Conservation (phyloP, 2,329 filamentous ascomycete genomes). For the Fusarium chaquense region DNA sequence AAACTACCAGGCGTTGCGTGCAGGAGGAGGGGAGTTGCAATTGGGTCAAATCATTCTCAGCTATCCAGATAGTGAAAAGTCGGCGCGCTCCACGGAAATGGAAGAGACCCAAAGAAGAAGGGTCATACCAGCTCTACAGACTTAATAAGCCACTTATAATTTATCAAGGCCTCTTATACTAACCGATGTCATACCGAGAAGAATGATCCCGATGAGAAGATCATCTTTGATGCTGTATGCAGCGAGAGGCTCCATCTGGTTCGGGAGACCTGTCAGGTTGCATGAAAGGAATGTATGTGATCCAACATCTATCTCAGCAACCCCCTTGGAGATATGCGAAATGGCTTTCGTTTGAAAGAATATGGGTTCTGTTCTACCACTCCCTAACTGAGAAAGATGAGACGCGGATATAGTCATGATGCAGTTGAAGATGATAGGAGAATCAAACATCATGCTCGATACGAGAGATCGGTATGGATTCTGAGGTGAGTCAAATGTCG, state of each 20-base stretch:
- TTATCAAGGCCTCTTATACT: neutral
- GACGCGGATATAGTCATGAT: constrained; percentile 36
- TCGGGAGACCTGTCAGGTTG: too few relatives aligned
- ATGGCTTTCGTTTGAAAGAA: constrained; percentile 34
- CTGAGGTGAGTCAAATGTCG: constrained; percentile 20
- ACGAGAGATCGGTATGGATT: constrained; percentile 37
- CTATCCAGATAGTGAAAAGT: constrained; percentile 28
- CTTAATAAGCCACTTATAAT: neutral
- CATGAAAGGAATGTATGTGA: fast-evolving
- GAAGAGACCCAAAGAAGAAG: constrained; percentile 14
- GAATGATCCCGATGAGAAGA: constrained; percentile 19
- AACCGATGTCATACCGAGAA: constrained; percentile 40
- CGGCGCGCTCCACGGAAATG: constrained; percentile 28
- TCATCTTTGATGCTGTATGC: constrained; percentile 14
- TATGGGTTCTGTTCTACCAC: neutral
- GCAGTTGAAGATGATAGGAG: constrained; percentile 21
- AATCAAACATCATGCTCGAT: constrained; percentile 16
- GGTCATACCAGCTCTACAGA: constrained; percentile 27
- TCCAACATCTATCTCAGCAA: neutral
- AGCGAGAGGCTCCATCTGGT: neutral
- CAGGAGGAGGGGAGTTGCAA: neutral
- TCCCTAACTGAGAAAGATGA: constrained; percentile 22
- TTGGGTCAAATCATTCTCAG: neutral
- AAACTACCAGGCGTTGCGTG: constrained; percentile 16
- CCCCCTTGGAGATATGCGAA: constrained; percentile 8